These are phyloP conservation scores for Ploettnerulaceae sp. DNA, from an alignment of 2,329 filamentous ascomycete genomes.

Conservation along the genomic window DNA sequence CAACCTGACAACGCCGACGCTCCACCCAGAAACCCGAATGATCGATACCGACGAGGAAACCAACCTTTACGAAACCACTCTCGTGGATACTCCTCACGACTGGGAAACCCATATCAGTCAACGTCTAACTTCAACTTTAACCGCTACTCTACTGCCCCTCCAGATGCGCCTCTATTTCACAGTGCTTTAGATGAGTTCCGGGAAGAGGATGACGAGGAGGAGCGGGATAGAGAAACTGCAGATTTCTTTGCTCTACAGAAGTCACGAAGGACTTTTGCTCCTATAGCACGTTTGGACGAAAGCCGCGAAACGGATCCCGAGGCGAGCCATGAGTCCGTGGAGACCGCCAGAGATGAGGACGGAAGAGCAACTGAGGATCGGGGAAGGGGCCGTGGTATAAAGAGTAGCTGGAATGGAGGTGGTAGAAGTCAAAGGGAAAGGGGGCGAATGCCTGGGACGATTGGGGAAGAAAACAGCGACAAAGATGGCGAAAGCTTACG, in stretches of 20 bases:
- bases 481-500: conserved; percentile 26
- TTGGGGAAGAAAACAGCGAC: conserved; percentile 37
- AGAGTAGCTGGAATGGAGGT: conserved; percentile 59
- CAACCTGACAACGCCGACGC: conserved; percentile 49
- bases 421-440: conserved; percentile 29
- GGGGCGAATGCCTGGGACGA: conserved; percentile 26
- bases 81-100: conserved; percentile 28
- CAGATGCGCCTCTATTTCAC: conserved; percentile 90
- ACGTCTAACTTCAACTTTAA: conserved; percentile 72
- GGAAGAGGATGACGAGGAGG: conserved; percentile 89
- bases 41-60: conserved; percentile 29
- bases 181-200: conserved; percentile 85
- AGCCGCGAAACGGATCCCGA: conserved; percentile 79
- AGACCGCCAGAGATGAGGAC: conserved; percentile 47
- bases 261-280: conserved; percentile 82
- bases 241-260: conserved; percentile 89
- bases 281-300: conserved; percentile 69
- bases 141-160: conserved; percentile 64
- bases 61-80: conserved; percentile 26
- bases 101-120: conserved; percentile 74
- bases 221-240: conserved; percentile 85
- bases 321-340: conserved; percentile 51
- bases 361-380: conserved; percentile 42
- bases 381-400: conserved; percentile 46
- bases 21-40: conserved; percentile 34